Conservation (phyloP, 2,329 filamentous ascomycete genomes). For the Botrytis galanthina region DNA sequence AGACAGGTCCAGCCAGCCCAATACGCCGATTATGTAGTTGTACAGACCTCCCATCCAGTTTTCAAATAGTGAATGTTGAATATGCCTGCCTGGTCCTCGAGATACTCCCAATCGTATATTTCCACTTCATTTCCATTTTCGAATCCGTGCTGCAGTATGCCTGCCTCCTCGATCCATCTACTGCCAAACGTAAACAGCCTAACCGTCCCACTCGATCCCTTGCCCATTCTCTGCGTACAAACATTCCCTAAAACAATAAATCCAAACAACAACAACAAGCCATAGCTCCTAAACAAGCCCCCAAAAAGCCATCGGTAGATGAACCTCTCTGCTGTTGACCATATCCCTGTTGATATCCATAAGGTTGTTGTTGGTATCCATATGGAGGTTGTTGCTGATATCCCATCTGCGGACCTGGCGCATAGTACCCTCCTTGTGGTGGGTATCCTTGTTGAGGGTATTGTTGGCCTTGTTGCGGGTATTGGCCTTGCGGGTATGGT, state of each 20-base stretch:
- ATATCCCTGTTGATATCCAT: slow-evolving; percentile 31
- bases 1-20: slow-evolving; percentile 1
- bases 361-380: slow-evolving; percentile 22
- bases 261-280: slow-evolving; percentile 54
- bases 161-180: background rate
- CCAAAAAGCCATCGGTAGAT: slow-evolving; percentile 42
- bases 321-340: slow-evolving; percentile 41
- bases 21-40: background rate
- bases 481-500: slow-evolving; percentile 22
- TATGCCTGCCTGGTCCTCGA: background rate
- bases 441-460: slow-evolving; percentile 16
- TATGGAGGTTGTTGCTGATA: slow-evolving; percentile 26
- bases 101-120: background rate
- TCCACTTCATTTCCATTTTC: background rate
- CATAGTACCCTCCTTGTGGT: slow-evolving; percentile 30
- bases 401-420: slow-evolving; percentile 31
- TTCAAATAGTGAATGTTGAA: background rate
- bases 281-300: slow-evolving; percentile 44
- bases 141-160: background rate
- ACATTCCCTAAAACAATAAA: slow-evolving; percentile 44
- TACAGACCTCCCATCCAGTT: background rate
- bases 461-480: slow-evolving; percentile 18
- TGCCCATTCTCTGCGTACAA: background rate
- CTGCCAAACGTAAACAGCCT: background rate
- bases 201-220: background rate